Conservation (phyloP, 176 grass and related monocot genomes). For the Avena insularis region DNA sequence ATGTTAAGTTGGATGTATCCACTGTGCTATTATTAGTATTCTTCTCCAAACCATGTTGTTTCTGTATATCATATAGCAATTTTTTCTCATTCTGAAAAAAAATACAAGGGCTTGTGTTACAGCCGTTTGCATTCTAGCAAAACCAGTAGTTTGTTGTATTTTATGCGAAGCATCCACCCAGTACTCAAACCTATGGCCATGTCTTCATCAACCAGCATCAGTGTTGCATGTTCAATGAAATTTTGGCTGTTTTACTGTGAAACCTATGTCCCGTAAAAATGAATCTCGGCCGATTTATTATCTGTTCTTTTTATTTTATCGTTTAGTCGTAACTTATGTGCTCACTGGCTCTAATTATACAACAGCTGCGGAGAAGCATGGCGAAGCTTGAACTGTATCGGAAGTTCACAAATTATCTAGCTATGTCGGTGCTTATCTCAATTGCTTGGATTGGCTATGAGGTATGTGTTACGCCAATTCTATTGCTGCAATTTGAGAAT, state of each 20-base stretch:
- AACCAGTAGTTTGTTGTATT: conserved; percentile 6
- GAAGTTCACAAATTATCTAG: conserved; percentile 95
- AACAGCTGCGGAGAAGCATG: conserved; percentile 87
- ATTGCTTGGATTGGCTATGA: conserved; percentile 99
- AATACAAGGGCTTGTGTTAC: background rate
- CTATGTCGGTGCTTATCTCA: conserved; percentile 89
- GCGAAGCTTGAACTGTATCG: conserved; percentile 97
- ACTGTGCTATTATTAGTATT: background rate
- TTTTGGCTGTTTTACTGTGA: background rate
- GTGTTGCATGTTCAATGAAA: conserved; percentile 27
- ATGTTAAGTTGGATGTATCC: background rate
- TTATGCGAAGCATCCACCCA: background rate
- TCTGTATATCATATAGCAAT: background rate
- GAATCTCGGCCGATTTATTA: background rate
- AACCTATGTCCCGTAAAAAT: background rate
- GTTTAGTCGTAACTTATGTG: background rate
- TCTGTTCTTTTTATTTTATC: background rate
- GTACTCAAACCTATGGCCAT: conserved; percentile 7
- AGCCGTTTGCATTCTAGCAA: conserved; percentile 16
- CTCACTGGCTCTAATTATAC: conserved; percentile 42
- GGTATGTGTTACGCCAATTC: conserved; percentile 61
- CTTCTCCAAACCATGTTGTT: background rate
- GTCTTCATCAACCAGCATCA: conserved; percentile 15
- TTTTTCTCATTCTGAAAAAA: background rate
- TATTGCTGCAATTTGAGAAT: conserved; percentile 30